phyloP scores from a whole-genome alignment of 2,329 filamentous ascomycete genomes.

The Pseudogymnoascus verrucosus region DNA sequence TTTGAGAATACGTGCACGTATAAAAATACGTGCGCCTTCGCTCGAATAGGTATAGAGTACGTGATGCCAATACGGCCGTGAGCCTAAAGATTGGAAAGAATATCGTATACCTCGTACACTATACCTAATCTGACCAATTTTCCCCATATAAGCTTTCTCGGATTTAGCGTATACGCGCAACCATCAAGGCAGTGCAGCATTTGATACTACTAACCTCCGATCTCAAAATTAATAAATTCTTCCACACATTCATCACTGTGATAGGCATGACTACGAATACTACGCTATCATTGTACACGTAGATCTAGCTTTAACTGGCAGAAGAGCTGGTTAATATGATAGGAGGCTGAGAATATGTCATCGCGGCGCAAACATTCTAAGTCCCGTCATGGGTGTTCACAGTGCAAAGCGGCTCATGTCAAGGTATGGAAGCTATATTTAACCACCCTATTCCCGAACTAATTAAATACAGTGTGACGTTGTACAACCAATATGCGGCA shows the following conservation, averaged over 20 bases:
- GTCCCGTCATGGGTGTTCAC: conserved; percentile 14
- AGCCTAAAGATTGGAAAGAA: no score
- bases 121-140: no score
- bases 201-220: not conserved
- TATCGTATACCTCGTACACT: not conserved
- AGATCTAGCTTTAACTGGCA: not conserved
- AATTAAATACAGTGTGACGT: conserved; percentile 10
- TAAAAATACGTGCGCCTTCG: no score
- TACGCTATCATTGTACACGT: not conserved
- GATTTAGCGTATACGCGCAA: no score
- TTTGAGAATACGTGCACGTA: no score
- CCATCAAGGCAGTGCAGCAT: not conserved
- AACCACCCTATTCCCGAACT: not conserved
- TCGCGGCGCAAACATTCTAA: conserved; percentile 13
- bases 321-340: not conserved
- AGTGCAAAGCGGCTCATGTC: conserved; percentile 14
- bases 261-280: no score
- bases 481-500: conserved; percentile 8
- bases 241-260: not conserved
- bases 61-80: no score
- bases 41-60: no score
- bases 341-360: conserved; percentile 5
- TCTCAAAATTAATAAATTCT: not conserved
- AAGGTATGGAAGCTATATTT: conserved; percentile 4
- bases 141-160: no score